phyloP scores from a whole-genome alignment of 371 early-diverging fungal species.

The Lichtheimia hyalospora region DNA sequence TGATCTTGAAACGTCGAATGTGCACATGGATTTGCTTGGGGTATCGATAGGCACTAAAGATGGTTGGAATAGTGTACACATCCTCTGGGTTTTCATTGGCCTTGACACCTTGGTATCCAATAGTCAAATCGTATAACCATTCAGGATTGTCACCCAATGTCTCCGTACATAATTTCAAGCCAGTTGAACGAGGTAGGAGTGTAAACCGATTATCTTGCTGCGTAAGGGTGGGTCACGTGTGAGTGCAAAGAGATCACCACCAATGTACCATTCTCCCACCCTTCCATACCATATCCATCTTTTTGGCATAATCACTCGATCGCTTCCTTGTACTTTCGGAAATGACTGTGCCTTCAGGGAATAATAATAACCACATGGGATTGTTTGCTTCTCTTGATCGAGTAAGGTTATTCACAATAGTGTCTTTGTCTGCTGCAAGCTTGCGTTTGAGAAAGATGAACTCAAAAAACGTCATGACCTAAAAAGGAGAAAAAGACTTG shows the following conservation, averaged over 20 bases:
- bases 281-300: constrained; percentile 39
- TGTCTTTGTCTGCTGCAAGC: constrained; percentile 68
- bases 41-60: constrained; percentile 59
- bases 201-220: constrained; percentile 54
- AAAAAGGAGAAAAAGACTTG: constrained; percentile 13
- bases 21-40: constrained; percentile 74
- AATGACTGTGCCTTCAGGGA: constrained; percentile 86
- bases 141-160: constrained; percentile 58
- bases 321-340: constrained; percentile 47
- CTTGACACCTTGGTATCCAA: constrained; percentile 75
- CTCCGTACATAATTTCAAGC: constrained; percentile 61
- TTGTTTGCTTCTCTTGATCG: constrained; percentile 31
- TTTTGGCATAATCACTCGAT: constrained; percentile 47
- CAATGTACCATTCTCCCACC: neutral
- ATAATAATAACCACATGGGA: constrained; percentile 84
- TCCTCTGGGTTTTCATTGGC: constrained; percentile 69
- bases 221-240: neutral
- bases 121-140: constrained; percentile 79
- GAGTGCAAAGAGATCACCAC: no score
- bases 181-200: constrained; percentile 78
- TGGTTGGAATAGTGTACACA: constrained; percentile 64
- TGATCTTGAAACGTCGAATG: constrained; percentile 62
- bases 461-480: constrained; percentile 85
- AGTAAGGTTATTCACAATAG: constrained; percentile 42
- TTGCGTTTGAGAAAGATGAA: constrained; percentile 84